Evolutionary conservation across 129 eudicot species (phyloP), one percentile per base, ranked within the genome.

Genomic region (Sambucus nigra): DNA sequence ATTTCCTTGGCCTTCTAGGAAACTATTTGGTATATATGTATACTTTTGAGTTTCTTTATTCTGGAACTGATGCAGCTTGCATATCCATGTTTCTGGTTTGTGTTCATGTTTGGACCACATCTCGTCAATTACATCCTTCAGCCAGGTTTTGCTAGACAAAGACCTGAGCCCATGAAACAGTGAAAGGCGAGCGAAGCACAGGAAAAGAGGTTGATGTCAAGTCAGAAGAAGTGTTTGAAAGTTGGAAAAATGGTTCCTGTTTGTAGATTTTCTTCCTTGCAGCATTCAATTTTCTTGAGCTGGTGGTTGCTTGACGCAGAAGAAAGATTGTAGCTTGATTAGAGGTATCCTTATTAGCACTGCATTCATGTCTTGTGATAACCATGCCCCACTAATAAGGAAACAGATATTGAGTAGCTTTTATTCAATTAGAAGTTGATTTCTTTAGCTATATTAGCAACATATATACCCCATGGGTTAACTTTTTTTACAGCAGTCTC

Each of bases 121-220:
- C 54, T 57, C 56, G 39, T 60, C 55, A 60, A 71, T 66, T 27
- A 45, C 62, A 35, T 39, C 20, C 21, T 78, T 55, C 83, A 86
- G 91, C 95, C 95, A 32, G 95, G 95, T 47, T 86, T 86, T 77
- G 75, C 95, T 48, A 80, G 91, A 13, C 89, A 78, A 64, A 80
- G 68, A 55, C 70, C 64, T 1, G 71, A 74, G 51, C 55, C 63
- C 24, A 57, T 44, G 63, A 73, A 69, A 77, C 57, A 47, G 15
- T 68, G 73, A 60, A 54, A 29, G 65, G 44, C 32, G 53, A 17
- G 28, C 17, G 14, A 29, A 29, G 69, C 32, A 7, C 50, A 45
- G 25, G 14, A 25, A 38, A n/a, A n/a, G n/a, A n/a, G n/a, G n/a
- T n/a, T n/a, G n/a, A n/a, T n/a, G n/a, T n/a, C n/a, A n/a, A n/a